Percentiles rank a stretch among this genome's conserved stretches.
phyloP scores from a whole-genome alignment of 305 asterid species.

The Fraxinus angustifolia region DNA sequence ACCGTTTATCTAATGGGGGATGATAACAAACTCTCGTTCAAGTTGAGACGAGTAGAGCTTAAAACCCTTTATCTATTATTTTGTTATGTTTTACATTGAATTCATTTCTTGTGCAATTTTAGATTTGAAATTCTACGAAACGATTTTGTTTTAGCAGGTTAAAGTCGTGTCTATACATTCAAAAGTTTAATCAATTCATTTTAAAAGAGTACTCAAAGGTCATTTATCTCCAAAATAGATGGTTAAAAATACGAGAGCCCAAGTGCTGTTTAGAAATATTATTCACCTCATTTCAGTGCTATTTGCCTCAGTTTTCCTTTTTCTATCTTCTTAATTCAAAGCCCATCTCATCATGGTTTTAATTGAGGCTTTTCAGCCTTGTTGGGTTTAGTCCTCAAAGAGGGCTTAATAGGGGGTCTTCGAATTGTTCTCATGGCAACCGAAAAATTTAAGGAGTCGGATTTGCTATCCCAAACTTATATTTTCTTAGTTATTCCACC shows the following conservation, averaged over 20 bases:
- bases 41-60: neutral
- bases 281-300: neutral
- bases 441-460: neutral
- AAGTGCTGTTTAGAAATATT: neutral
- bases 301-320: neutral
- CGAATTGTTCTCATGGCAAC: neutral
- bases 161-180: neutral
- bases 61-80: neutral
- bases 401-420: neutral
- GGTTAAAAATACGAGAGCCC: neutral
- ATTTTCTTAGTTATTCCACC: neutral
- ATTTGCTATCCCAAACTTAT: neutral
- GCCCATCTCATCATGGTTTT: neutral
- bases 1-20: neutral
- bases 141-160: neutral
- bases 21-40: neutral
- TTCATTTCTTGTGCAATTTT: neutral
- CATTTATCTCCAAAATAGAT: neutral
- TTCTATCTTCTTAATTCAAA: neutral
- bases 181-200: neutral
- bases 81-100: neutral
- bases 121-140: neutral
- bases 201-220: neutral
- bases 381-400: neutral
- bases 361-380: neutral